Evolutionary conservation across 495 filamentous ascomycete species (phyloP).

Genomic region (Podospora anserina): DNA sequence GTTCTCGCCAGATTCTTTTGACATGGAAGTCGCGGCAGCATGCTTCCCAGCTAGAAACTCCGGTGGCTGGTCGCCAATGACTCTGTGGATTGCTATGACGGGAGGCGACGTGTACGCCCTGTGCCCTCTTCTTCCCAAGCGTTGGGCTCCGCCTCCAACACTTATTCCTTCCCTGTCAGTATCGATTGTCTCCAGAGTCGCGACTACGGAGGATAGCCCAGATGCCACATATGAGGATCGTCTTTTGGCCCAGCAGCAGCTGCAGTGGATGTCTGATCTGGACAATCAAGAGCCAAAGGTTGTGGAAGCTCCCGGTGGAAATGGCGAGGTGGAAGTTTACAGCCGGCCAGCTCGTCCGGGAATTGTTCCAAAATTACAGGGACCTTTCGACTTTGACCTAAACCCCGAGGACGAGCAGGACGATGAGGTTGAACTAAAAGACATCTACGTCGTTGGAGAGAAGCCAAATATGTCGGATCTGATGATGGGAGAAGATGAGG

Average conservation of each 20-base stretch:
- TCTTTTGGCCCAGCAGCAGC: conserved; percentile 64
- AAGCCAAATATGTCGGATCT: conserved; percentile 55
- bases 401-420: conserved; percentile 64
- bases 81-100: conserved; percentile 84
- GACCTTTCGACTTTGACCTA: conserved; percentile 71
- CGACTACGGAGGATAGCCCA: conserved; percentile 57
- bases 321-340: conserved; percentile 57
- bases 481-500: conserved; percentile 60
- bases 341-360: conserved; percentile 67
- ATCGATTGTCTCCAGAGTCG: conserved; percentile 64
- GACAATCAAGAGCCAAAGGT: conserved; percentile 69
- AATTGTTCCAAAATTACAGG: conserved; percentile 74
- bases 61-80: conserved; percentile 85
- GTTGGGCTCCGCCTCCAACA: conserved; percentile 73
- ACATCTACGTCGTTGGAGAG: conserved; percentile 53
- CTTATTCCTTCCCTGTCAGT: conserved; percentile 74
- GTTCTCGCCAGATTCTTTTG: conserved; percentile 78
- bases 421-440: conserved; percentile 58
- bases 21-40: conserved; percentile 84
- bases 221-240: conserved; percentile 53
- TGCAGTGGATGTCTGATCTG: conserved; percentile 78
- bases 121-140: conserved; percentile 79
- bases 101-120: conserved; percentile 85
- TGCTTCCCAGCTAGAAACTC: conserved; percentile 76
- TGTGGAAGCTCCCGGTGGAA: conserved; percentile 38